These are phyloP conservation scores for Hypoxylon sp. DNA, from an alignment of 2,329 filamentous ascomycete species.

Conservation along the genomic window DNA sequence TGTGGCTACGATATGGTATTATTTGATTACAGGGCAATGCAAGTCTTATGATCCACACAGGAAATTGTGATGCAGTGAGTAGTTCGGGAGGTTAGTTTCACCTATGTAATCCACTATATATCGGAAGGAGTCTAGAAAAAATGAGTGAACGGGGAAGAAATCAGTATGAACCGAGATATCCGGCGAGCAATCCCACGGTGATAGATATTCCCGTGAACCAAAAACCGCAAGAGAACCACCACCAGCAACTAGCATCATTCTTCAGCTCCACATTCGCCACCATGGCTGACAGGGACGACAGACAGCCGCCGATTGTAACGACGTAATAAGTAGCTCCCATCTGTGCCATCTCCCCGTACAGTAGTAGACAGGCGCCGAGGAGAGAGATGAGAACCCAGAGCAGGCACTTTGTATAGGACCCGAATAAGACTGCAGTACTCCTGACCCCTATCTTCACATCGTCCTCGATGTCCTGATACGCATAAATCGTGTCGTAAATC, in stretches of 20 bases:
- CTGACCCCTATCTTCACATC: slow-evolving; percentile 52
- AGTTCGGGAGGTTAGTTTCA: too few species aligned
- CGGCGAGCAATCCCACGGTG: slow-evolving; percentile 44
- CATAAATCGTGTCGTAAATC: slow-evolving; percentile 55
- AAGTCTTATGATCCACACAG: background rate
- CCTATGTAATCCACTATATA: background rate
- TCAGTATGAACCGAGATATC: slow-evolving; percentile 20
- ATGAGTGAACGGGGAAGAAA: background rate
- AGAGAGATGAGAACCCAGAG: slow-evolving; percentile 42
- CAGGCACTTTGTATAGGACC: slow-evolving; percentile 45
- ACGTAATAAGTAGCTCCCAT: slow-evolving; percentile 43
- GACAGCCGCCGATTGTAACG: slow-evolving; percentile 45
- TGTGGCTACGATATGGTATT: too few species aligned
- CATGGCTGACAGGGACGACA: slow-evolving; percentile 47
- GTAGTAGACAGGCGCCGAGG: slow-evolving; percentile 40
- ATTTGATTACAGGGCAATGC: too few species aligned
- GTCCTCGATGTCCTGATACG: slow-evolving; percentile 53
- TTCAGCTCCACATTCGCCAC: slow-evolving; percentile 48
- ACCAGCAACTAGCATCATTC: slow-evolving; percentile 50
- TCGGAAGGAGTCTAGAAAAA: background rate
- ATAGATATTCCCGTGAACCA: slow-evolving; percentile 50
- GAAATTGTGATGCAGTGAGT: too few species aligned
- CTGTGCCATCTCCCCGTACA: slow-evolving; percentile 37
- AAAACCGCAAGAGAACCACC: slow-evolving; percentile 52
- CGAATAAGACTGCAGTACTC: slow-evolving; percentile 51